Conservation (phyloP, 768 basidiomycete genomes). For the Boletus subcaerulescens region DNA sequence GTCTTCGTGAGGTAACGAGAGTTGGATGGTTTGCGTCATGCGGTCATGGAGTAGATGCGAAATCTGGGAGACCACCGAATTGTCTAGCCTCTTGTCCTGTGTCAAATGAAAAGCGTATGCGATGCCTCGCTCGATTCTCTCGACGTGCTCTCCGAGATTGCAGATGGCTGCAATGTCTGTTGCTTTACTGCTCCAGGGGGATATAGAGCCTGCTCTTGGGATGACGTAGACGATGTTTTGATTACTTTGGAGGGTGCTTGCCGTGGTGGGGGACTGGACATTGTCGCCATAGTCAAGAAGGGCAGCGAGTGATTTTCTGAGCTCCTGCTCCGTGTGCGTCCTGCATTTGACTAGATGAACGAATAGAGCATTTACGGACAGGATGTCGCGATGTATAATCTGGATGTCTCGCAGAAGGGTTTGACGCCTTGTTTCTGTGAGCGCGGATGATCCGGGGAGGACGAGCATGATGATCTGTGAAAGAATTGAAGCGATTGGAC, state of each 20-base stretch:
- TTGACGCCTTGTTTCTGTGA: slow-evolving; percentile 69
- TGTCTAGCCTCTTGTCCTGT: slow-evolving; percentile 39
- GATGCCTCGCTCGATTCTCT: slow-evolving; percentile 83
- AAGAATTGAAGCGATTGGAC: neutral
- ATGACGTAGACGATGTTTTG: slow-evolving; percentile 64
- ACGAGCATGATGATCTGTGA: slow-evolving; percentile 60
- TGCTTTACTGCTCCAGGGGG: slow-evolving; percentile 99
- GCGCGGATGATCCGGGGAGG: slow-evolving; percentile 70
- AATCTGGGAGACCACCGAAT: slow-evolving; percentile 50
- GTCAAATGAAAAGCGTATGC: slow-evolving; percentile 60
- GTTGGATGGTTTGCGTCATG: slow-evolving; percentile 86
- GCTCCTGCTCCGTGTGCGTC: slow-evolving; percentile 43
- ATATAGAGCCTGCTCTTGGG: slow-evolving; percentile 87
- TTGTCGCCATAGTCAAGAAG: slow-evolving; percentile 87
- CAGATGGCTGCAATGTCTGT: slow-evolving; percentile 93
- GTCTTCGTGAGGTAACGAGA: slow-evolving; percentile 54
- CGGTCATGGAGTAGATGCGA: slow-evolving; percentile 84
- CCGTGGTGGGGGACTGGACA: slow-evolving; percentile 46
- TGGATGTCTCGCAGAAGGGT: slow-evolving; percentile 63
- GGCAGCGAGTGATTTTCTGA: slow-evolving; percentile 57
- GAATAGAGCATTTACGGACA: slow-evolving; percentile 78
- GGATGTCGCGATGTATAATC: slow-evolving; percentile 46
- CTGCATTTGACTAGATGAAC: slow-evolving; percentile 79
- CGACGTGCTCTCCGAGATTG: slow-evolving; percentile 66
- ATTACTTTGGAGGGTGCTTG: slow-evolving; percentile 29